Evolutionary conservation across 176 grass and related monocot genomes (phyloP), one percentile per base, ranked within the genome.

Genomic region (Oropetium thomaeum): DNA sequence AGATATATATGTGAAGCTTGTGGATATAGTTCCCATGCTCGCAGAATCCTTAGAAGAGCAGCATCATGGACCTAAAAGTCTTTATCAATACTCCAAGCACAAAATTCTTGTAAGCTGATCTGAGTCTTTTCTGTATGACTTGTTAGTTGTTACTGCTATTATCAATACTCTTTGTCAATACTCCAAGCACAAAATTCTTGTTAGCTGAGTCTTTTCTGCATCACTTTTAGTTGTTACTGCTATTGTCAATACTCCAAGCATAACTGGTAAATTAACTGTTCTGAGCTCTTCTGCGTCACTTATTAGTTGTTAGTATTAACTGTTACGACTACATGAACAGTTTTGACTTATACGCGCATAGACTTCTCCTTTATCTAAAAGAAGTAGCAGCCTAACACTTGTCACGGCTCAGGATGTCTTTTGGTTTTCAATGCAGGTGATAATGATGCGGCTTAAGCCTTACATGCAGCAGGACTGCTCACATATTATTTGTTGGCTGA

Each of bases 381-480:
- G n/a, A 35, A 62, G 72, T 23, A 73, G 44, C 45, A 81, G 25
- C 23, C 44, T 74, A 33, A 27, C 49, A 58, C n/a, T 77, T 44
- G 42, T 70, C 30, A 71, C 10, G 44, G 0, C 42, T 69, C 28
- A 69, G 4, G 26, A 70, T 52, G 14, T 78, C 16, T 77, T 35
- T 76, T 40, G 62, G 8, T 64, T 53, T 79, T 77, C 26, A 38
- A 47, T 84, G 87, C 79, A 98, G 91, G 92, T 92, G 86, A 38
- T 92, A 87, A 92, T 98, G 91, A 74, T 85, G 54, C 70, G 89
- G 48, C 79, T 94, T 65, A 90, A 67, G 59, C 82, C 68, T 76
- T 67, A 88, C 35, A 66, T 78, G 38, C 42, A 79, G 20, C 33
- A 78, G 51, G 65, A 92, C 57, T 73, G 80, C 58, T 87, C 86